Conservation (phyloP, 352 stramenopile species). For the Peronosclerospora sorghi region DNA sequence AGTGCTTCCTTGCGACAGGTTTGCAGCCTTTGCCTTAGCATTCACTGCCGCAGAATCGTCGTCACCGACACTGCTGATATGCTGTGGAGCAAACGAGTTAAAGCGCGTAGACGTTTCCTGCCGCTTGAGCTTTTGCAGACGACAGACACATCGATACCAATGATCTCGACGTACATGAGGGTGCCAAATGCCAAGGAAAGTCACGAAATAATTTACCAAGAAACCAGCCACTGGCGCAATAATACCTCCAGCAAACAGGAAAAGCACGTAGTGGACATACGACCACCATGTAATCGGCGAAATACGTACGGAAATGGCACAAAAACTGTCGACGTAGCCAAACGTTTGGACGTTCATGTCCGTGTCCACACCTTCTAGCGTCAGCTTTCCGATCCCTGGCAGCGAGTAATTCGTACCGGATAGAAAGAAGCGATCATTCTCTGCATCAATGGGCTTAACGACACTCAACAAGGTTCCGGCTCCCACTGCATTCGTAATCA, state of each 20-base stretch:
- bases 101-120: constrained; percentile 63
- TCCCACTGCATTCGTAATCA: constrained; percentile 53
- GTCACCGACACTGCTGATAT: constrained; percentile 33
- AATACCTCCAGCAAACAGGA: constrained; percentile 65
- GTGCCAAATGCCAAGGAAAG: constrained; percentile 71
- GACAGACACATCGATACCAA: constrained; percentile 67
- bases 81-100: constrained; percentile 66
- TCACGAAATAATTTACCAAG: constrained; percentile 67
- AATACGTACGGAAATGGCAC: constrained; percentile 48
- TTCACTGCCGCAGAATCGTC: constrained; percentile 18
- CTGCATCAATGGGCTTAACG: constrained; percentile 45
- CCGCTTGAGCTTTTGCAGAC: constrained; percentile 67
- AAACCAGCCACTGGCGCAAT: constrained; percentile 55
- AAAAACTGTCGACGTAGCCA: constrained; percentile 39
- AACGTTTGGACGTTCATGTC: constrained; percentile 39
- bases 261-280: constrained; percentile 51
- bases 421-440: constrained; percentile 39
- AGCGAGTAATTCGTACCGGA: constrained; percentile 23
- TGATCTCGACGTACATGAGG: constrained; percentile 74
- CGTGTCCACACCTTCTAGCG: constrained; percentile 32
- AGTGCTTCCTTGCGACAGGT: constrained; percentile 7
- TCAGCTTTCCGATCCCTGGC: constrained; percentile 32
- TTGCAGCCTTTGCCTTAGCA: constrained; percentile 19
- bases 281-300: constrained; percentile 41
- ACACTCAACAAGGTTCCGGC: constrained; percentile 46